Conservation (phyloP, 257 asterid genomes). For the Capsicum pubescens region DNA sequence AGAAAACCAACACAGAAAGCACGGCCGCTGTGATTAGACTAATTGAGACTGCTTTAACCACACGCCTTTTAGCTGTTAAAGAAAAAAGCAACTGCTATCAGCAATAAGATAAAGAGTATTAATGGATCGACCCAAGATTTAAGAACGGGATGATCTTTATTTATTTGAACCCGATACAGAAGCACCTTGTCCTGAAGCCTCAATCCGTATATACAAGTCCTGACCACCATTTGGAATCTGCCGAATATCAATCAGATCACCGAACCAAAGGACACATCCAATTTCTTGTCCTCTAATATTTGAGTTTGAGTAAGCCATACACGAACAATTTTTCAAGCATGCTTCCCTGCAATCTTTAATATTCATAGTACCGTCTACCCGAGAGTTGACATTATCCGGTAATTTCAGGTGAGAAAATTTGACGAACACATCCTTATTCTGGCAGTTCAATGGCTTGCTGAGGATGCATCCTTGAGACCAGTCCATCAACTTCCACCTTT, state of each 20-base stretch:
- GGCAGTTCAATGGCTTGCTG: constrained; percentile 44
- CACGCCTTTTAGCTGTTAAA: constrained; percentile 31
- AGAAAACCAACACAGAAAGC: constrained; percentile 36
- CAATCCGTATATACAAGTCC: constrained; percentile 46
- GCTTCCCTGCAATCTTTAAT: constrained; percentile 44
- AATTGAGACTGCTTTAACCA: constrained; percentile 27
- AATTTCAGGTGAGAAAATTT: constrained; percentile 46
- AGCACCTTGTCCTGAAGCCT: constrained; percentile 39
- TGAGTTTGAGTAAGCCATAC: constrained; percentile 51
- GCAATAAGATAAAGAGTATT: background rate
- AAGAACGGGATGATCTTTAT: background rate
- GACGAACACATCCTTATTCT: constrained; percentile 44
- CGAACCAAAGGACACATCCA: constrained; percentile 54
- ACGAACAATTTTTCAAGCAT: constrained; percentile 54
- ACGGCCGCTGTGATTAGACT: constrained; percentile 33
- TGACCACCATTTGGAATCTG: constrained; percentile 41
- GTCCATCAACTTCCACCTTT: constrained; percentile 50
- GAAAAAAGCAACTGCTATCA: background rate
- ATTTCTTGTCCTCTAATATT: constrained; percentile 46
- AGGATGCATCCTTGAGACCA: constrained; percentile 54
- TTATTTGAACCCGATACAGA: background rate
- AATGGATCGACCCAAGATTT: background rate
- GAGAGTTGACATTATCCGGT: constrained; percentile 42
- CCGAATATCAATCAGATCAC: constrained; percentile 46
- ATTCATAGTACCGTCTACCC: constrained; percentile 42